Evolutionary conservation across 192 early-diverging fungal genomes (phyloP).

Genomic region (Coemansia umbellata): DNA sequence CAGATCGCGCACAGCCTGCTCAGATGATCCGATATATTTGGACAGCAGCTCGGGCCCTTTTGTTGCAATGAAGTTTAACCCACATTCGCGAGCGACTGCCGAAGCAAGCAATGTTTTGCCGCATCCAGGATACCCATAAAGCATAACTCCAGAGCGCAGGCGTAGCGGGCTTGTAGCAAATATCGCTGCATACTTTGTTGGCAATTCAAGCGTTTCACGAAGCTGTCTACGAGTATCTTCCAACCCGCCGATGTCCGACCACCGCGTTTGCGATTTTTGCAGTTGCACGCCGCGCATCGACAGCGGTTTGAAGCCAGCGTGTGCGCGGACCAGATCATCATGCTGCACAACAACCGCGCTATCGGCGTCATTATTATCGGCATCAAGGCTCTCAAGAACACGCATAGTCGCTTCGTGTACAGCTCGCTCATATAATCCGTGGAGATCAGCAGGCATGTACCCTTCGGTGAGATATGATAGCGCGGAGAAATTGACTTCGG

Average conservation of each 20-base stretch:
- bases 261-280: conserved; percentile 68
- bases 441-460: conserved; percentile 77
- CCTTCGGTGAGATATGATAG: conserved; percentile 83
- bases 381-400: conserved; percentile 49
- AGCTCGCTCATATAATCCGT: conserved; percentile 71
- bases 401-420: conserved; percentile 77
- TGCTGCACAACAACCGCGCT: conserved; percentile 46
- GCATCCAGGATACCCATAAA: conserved; percentile 98
- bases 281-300: conserved; percentile 76
- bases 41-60: conserved; percentile 98
- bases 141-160: conserved; percentile 83
- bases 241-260: conserved; percentile 90
- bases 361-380: conserved; percentile 16
- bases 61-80: conserved; percentile 93
- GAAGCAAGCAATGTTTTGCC: conserved; percentile 96
- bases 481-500: conserved; percentile 64
- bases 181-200: conserved; percentile 85
- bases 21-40: conserved; percentile 98
- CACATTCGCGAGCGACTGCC: conserved; percentile 94
- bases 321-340: conserved; percentile 70
- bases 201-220: conserved; percentile 93
- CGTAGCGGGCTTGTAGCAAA: conserved; percentile 86
- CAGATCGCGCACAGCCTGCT: conserved; percentile 89
- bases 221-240: conserved; percentile 74
- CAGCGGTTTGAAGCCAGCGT: conserved; percentile 74